Base-by-base conservation (phyloP, 192 early-diverging fungal genomes). In the Podila epicladia region DNA sequence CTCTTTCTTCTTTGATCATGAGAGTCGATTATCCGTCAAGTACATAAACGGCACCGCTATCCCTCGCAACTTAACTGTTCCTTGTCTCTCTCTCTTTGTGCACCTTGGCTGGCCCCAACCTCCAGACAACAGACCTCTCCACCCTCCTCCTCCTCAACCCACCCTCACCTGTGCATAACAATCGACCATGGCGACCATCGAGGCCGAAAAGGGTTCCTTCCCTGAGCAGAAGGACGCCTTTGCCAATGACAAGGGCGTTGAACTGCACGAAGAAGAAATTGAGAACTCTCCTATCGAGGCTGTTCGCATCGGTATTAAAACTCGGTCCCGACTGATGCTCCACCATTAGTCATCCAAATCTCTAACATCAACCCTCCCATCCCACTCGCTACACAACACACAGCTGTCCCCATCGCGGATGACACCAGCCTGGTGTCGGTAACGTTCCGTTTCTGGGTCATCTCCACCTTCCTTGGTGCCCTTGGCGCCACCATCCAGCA, bases 361-460 rank as follows among this genome's bases (percentile, higher is more conserved):
- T 58, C 12, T 17, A 22, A 4, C 22, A 5, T 35, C 22, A 41
- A 24, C n/a, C 2, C 11, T 24, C 20, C n/a, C 12, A 9, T 17
- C 5, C 9, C 33, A 35, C 33, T 3, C 33, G 7, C 33, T 7
- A 35, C 33, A 9, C 32, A 12, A 15, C 33, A 15, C 33, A 62
- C 58, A 69, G 72, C 66, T 41, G 85, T 87, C 20, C 72, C 83
- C 13, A 60, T 73, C 13, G 84, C 82, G 6, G 85, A 88, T 59
- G 86, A 89, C 58, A 53, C 82, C 19, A 66, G 75, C 7, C 53
- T 87, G 19, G 80, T 77, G 8, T 62, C 73, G 5, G 45, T 88
- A 15, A 88, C 88, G 0, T 84, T 86, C 49, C 83, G 88, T 24
- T 80, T 82, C 51, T 89, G 86, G 86, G 11, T 87, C 49, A 69